phyloP scores from a whole-genome alignment of 2,329 filamentous ascomycete genomes.

The Ambrosiella beaveri region DNA sequence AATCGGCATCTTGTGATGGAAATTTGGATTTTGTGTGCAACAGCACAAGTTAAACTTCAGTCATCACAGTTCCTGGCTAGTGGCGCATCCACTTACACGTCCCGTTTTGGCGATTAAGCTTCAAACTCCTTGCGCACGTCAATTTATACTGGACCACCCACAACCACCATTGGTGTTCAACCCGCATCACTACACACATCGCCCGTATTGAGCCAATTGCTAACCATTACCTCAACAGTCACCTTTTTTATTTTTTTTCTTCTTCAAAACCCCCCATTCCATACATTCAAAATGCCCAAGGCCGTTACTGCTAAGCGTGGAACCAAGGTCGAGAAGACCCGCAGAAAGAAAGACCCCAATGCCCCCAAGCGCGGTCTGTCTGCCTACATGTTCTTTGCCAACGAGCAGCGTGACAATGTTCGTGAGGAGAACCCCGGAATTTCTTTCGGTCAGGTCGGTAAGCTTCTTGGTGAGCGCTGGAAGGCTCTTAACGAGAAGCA shows the following conservation, averaged over 20 bases:
- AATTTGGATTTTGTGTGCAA: not conserved
- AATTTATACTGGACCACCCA: not conserved
- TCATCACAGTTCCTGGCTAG: not conserved
- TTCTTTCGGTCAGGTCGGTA: constrained; percentile 94
- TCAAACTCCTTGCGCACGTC: not conserved
- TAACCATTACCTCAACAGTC: not conserved
- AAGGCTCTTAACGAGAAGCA: constrained; percentile 92
- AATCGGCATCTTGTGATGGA: not conserved
- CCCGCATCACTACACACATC: too few species aligned
- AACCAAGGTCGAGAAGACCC: constrained; percentile 37
- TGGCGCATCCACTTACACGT: constrained; percentile 9
- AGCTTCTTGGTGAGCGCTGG: constrained; percentile 96
- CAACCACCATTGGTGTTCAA: too few species aligned
- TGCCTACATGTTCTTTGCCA: constrained; percentile 99
- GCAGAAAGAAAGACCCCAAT: constrained; percentile 67
- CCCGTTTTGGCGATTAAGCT: constrained; percentile 4
- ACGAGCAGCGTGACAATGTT: constrained; percentile 95
- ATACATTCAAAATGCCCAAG: constrained; percentile 37
- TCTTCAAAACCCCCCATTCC: not conserved
- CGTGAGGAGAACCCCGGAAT: constrained; percentile 97
- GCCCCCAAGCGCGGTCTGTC: constrained; percentile 98
- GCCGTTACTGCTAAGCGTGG: constrained; percentile 34
- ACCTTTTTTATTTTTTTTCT: not conserved
- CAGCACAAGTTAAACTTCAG: not conserved
- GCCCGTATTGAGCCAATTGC: not conserved